These are phyloP conservation scores for Triticum monococcum DNA, from an alignment of 176 grass and related monocot genomes.

Conservation along the genomic window DNA sequence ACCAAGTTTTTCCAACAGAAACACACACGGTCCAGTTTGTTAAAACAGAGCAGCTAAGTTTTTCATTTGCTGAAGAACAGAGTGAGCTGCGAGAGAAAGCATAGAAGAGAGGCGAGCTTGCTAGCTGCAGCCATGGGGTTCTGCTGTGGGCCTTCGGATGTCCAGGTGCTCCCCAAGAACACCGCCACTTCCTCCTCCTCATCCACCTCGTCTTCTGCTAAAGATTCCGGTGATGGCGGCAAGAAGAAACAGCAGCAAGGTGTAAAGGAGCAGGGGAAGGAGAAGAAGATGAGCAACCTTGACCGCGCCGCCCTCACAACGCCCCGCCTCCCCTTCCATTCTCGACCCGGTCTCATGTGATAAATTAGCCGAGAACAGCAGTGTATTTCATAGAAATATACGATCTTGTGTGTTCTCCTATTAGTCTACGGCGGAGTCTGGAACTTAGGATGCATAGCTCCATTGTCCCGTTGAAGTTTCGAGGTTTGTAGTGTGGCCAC, in stretches of 20 bases:
- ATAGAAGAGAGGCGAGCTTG: not conserved
- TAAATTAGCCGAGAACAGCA: not conserved
- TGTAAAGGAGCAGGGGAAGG: not conserved
- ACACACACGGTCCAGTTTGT: not conserved
- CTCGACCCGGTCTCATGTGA: not conserved
- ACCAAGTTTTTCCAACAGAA: not conserved
- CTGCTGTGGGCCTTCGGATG: constrained; percentile 29
- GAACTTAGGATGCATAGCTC: not conserved
- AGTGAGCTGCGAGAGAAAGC: not conserved
- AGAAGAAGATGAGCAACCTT: constrained; percentile 25
- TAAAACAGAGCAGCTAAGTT: not conserved
- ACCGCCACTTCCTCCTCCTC: not conserved
- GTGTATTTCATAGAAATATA: no score
- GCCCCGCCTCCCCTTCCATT: constrained; percentile 41
- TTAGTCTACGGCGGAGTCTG: not conserved
- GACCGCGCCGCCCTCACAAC: not conserved
- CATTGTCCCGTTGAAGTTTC: not conserved
- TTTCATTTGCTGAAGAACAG: not conserved
- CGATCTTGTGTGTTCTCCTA: no score
- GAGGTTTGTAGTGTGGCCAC: no score
- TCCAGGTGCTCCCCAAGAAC: constrained; percentile 37
- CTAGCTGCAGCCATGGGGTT: constrained; percentile 19
- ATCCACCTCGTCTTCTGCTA: not conserved
- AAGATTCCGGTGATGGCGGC: not conserved
- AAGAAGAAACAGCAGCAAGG: not conserved